Percentiles rank a stretch among this genome's conserved stretches.
These are phyloP conservation scores for Suillus cothurnatus DNA, from an alignment of 768 basidiomycete species.

Conservation along the genomic window DNA sequence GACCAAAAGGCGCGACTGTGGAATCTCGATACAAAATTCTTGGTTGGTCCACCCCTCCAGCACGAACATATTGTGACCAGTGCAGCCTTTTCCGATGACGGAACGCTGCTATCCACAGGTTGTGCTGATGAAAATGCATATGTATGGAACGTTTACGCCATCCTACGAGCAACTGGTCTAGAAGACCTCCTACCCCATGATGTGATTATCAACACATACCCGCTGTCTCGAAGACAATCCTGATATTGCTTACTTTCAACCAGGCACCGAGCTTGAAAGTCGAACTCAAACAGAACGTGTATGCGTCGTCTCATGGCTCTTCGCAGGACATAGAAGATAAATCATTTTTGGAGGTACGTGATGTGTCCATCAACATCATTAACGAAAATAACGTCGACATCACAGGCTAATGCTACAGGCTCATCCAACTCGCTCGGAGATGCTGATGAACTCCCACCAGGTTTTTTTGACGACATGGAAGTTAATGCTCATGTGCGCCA, in stretches of 20 bases:
- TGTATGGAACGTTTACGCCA: neutral
- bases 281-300: neutral
- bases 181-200: neutral
- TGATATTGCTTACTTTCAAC: neutral
- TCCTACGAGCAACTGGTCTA: neutral
- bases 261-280: neutral
- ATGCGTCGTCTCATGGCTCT: neutral
- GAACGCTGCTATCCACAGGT: conserved; percentile 8
- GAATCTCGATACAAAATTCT: conserved; percentile 24
- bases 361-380: neutral
- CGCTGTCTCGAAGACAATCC: neutral
- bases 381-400: neutral
- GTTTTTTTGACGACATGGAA: neutral
- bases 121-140: neutral
- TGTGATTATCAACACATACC: neutral
- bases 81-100: conserved; percentile 31
- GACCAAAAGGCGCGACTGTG: conserved; percentile 34
- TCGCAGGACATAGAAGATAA: neutral
- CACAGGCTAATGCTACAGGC: neutral
- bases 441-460: neutral
- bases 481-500: neutral
- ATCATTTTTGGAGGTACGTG: neutral
- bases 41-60: conserved; percentile 22
- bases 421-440: neutral
- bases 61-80: conserved; percentile 29